Conservation (phyloP, 345 rosid species). For the Sisymbrium irio region DNA sequence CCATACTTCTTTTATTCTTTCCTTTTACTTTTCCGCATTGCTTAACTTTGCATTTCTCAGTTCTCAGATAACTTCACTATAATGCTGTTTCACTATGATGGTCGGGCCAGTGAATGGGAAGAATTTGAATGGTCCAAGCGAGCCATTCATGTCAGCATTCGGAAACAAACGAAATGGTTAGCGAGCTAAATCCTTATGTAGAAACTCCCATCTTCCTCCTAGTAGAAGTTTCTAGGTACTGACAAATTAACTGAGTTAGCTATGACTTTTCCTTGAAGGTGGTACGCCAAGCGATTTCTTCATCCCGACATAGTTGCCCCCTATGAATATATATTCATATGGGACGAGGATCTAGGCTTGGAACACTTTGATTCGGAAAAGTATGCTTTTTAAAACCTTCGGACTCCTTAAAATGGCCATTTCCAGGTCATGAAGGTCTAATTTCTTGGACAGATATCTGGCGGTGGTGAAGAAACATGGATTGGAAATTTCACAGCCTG, state of each 20-base stretch:
- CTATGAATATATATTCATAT: conserved; percentile 85
- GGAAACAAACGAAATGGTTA: conserved; percentile 90
- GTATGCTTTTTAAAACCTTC: conserved; percentile 42
- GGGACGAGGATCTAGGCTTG: conserved; percentile 98
- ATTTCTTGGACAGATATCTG: conserved; percentile 54
- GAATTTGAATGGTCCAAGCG: conserved; percentile 93
- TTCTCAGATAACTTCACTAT: conserved; percentile 90
- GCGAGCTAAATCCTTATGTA: conserved; percentile 19
- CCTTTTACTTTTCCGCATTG: not conserved
- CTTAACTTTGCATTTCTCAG: conserved; percentile 41
- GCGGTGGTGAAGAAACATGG: conserved; percentile 74
- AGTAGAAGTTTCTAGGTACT: conserved; percentile 1
- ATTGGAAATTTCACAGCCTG: conserved; percentile 96
- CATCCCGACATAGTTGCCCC: conserved; percentile 87
- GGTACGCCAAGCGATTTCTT: conserved; percentile 96
- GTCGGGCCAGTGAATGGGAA: conserved; percentile 78
- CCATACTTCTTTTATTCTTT: not conserved
- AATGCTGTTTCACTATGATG: conserved; percentile 89
- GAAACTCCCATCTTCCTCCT: not conserved
- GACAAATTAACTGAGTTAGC: conserved; percentile 7
- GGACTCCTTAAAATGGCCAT: not conserved
- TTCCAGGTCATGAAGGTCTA: conserved; percentile 1
- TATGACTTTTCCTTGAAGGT: conserved; percentile 47
- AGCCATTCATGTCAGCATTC: conserved; percentile 84
- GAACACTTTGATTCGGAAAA: conserved; percentile 80